phyloP scores from a whole-genome alignment of 1,284 basidiomycete species.

The Cutaneotrichosporon sp. region DNA sequence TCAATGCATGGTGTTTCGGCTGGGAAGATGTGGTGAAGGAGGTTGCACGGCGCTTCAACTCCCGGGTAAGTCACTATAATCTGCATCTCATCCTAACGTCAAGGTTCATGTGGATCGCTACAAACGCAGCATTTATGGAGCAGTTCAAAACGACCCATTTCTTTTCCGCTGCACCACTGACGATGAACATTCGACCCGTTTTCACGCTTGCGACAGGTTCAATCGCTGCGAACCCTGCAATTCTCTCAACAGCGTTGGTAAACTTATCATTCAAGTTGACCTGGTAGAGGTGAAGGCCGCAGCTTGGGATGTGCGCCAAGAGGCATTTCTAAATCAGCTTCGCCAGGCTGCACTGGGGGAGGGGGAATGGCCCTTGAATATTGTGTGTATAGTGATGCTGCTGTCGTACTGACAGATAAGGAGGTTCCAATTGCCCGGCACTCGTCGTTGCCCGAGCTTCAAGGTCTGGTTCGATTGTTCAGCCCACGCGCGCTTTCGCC shows the following conservation, averaged over 20 bases:
- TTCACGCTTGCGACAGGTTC: constrained; percentile 85
- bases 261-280: constrained; percentile 28
- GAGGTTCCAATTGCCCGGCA: constrained; percentile 77
- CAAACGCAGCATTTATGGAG: constrained; percentile 65
- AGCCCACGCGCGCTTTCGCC: constrained; percentile 67
- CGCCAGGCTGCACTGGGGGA: constrained; percentile 27
- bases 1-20: constrained; percentile 91
- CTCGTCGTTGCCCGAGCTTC: constrained; percentile 76
- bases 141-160: constrained; percentile 57
- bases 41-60: constrained; percentile 60
- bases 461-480: constrained; percentile 71
- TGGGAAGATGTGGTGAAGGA: constrained; percentile 79
- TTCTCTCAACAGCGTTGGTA: constrained; percentile 14
- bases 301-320: constrained; percentile 37
- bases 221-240: constrained; percentile 58
- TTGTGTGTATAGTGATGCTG: too few species aligned
- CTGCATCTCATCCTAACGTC: neutral
- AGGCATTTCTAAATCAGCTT: constrained; percentile 20
- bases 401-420: constrained; percentile 49
- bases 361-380: constrained; percentile 34
- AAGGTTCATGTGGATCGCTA: constrained; percentile 87
- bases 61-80: constrained; percentile 51
- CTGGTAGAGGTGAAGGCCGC: constrained; percentile 55
- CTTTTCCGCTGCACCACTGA: constrained; percentile 61
- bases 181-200: constrained; percentile 61